Evolutionary conservation across 179 eudicot species (phyloP).

Genomic region (Silene vulgaris): DNA sequence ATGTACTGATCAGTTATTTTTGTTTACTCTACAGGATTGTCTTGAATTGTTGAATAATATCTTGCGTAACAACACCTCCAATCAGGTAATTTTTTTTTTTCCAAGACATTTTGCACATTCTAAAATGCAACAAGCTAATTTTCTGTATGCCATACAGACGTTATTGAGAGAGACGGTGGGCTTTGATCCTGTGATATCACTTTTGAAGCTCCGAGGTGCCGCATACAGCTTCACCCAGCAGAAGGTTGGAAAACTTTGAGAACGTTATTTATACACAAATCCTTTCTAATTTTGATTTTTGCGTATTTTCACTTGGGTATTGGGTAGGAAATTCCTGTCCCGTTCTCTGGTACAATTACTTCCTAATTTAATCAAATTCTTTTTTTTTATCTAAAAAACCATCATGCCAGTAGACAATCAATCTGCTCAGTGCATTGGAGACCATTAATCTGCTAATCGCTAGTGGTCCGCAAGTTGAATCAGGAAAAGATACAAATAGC

Average conservation of each 20-base stretch:
- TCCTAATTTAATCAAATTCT: slow-evolving; percentile 14
- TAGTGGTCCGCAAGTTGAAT: slow-evolving; percentile 55
- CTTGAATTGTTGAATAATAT: slow-evolving; percentile 87
- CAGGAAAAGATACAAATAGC: slow-evolving; percentile 56
- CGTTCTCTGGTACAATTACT: background rate
- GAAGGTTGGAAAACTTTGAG: slow-evolving; percentile 58
- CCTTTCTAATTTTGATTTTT: background rate
- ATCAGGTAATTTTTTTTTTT: slow-evolving; percentile 51
- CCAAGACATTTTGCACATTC: background rate
- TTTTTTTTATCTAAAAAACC: slow-evolving; percentile 24
- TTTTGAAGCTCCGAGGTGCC: slow-evolving; percentile 76
- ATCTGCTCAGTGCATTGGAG: slow-evolving; percentile 86
- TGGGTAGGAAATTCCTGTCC: no score
- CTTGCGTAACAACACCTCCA: slow-evolving; percentile 67
- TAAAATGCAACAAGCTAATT: slow-evolving; percentile 25
- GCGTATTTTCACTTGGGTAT: no score
- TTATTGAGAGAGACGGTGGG: slow-evolving; percentile 90
- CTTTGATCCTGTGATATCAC: slow-evolving; percentile 74
- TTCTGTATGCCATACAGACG: slow-evolving; percentile 42
- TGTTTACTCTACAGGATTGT: slow-evolving; percentile 63
- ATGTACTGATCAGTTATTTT: background rate
- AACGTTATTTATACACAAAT: slow-evolving; percentile 6
- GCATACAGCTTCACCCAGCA: slow-evolving; percentile 83
- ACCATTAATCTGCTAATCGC: slow-evolving; percentile 66
- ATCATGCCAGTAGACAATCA: slow-evolving; percentile 81